Percentiles rank a stretch among this genome's conserved stretches.
Evolutionary conservation across 352 stramenopile species (phyloP).

Genomic region (Thraustochytrium sp.): DNA sequence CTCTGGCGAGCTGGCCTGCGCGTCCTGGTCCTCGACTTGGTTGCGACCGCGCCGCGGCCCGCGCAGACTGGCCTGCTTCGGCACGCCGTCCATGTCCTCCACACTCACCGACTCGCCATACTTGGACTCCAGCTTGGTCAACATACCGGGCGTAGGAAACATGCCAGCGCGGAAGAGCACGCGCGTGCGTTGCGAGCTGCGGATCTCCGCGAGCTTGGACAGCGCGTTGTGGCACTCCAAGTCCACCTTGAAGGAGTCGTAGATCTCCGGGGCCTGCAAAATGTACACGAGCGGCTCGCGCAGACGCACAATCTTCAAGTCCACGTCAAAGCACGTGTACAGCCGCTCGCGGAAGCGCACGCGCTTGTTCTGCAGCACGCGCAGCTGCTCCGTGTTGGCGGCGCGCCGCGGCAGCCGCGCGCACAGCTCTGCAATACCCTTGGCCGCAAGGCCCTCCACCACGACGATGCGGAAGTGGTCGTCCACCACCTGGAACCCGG

Average conservation of each 20-base stretch:
- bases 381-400: conserved; percentile 49
- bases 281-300: conserved; percentile 67
- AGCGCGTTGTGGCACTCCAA: conserved; percentile 70
- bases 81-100: conserved; percentile 69
- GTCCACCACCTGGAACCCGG: conserved; percentile 73
- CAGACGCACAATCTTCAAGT: conserved; percentile 80
- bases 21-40: conserved; percentile 9
- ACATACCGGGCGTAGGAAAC: conserved; percentile 67
- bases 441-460: conserved; percentile 67
- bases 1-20: background rate
- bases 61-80: conserved; percentile 19
- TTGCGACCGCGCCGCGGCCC: background rate
- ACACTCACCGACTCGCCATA: conserved; percentile 81
- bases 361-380: conserved; percentile 62
- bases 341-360: conserved; percentile 68
- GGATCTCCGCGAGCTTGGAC: conserved; percentile 62
- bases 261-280: conserved; percentile 69
- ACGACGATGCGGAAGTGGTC: conserved; percentile 71
- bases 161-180: conserved; percentile 63
- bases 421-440: conserved; percentile 59
- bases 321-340: conserved; percentile 74
- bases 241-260: conserved; percentile 75
- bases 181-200: conserved; percentile 55
- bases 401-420: conserved; percentile 51
- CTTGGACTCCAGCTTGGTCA: conserved; percentile 78